A percentile compares a stretch with the other conserved stretches of the same genome.
Conservation (phyloP, 345 rosid genomes). For the Syzygium grande region DNA sequence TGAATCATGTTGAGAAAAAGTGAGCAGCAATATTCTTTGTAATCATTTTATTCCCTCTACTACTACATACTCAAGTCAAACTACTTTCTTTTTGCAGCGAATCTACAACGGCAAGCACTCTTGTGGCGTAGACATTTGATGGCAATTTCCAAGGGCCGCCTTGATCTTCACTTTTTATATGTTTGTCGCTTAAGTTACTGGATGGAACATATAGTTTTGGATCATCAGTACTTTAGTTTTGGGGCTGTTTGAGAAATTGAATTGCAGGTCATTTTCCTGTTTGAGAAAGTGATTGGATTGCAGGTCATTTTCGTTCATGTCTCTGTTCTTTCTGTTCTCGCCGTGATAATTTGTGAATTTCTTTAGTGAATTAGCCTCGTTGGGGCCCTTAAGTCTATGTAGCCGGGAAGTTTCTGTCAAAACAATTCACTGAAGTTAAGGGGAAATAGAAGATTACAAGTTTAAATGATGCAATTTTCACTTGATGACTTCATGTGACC, state of each 20-base stretch:
- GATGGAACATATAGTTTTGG: background rate
- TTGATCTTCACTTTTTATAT: background rate
- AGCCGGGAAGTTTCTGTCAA: background rate
- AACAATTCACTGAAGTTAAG: background rate
- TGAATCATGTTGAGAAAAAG: background rate
- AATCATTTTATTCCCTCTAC: background rate
- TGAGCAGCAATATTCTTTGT: background rate
- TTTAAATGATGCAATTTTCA: background rate
- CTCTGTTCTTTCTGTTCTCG: background rate
- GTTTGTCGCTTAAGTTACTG: background rate
- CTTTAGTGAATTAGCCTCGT: background rate
- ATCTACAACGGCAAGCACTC: slow-evolving; percentile 63
- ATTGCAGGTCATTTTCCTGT: background rate
- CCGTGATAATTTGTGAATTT: background rate
- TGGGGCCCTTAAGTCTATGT: background rate
- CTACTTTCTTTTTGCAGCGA: slow-evolving; percentile 7
- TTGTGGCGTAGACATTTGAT: slow-evolving; percentile 33
- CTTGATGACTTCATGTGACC: background rate
- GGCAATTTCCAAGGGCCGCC: background rate
- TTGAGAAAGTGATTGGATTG: background rate
- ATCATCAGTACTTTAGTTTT: background rate
- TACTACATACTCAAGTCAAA: background rate
- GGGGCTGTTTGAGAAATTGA: background rate
- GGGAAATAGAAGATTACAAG: background rate
- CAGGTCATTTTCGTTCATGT: background rate